Base-by-base conservation (phyloP, 352 stramenopile genomes). In the Phytopythium boreale region DNA sequence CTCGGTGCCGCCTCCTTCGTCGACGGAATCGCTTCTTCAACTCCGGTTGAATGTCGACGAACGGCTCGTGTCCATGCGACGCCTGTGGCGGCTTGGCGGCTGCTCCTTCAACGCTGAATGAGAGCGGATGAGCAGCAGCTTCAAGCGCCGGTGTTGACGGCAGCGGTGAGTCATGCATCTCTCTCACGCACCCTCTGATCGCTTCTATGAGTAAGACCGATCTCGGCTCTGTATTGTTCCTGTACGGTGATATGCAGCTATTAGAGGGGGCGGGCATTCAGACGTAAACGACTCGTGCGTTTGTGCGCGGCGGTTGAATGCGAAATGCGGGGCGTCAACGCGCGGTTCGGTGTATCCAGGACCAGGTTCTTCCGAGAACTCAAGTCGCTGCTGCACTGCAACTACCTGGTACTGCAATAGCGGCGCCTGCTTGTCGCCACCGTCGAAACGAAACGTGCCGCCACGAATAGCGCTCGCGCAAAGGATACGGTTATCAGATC, bases 401-500 rank as follows among this genome's bases (percentile, higher is more conserved):
- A n/a, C n/a, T n/a, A n/a, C n/a, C n/a, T n/a, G n/a, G n/a, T n/a
- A n/a, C 11, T 43, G 37, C 37, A 43, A 17, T 19, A 2, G 37
- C 39, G 4, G 47, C n/a, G 47, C 4, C 22, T 34, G 12, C n/a
- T 31, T 31, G 47, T 53, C 20, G 9, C 19, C 43, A 24, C n/a
- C 17, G 6, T n/a, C 26, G 15, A 56, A 56, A 39, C 26, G 15
- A 56, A 56, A 39, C 50, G 24, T 20, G 50, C 26, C 17, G 8
- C 24, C 50, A 56, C 1, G 14, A 56, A 56, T 56, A 56, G 50
- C 50, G 14, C 3, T 12, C 24, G 26, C 10, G 26, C 4, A 5
- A 17, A 12, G 51, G 51, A 58, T 58, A 58, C 19, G 51, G 29
- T 58, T 58, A 58, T 58, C 51, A 58, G 51, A 58, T 58, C 50